Evolutionary conservation across 345 rosid species (phyloP), one percentile per base, ranked within the genome.

Genomic region (Eutrema yunnanense): DNA sequence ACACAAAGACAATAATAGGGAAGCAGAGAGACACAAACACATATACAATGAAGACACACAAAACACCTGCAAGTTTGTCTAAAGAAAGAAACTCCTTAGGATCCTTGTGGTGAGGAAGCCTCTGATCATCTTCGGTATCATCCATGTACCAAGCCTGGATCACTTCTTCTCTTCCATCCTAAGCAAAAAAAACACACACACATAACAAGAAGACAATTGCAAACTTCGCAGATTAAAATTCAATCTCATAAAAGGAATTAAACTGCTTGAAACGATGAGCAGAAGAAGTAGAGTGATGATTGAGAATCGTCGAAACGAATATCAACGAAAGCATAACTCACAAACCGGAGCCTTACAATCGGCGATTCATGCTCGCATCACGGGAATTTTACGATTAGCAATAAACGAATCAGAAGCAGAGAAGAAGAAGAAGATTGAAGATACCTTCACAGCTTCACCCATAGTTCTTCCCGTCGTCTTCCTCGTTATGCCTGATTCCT

Each of bases 121-220:
- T 86, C 83, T 91, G 98, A 62, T 91, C 97, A 52, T 88, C 93
- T 38, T 87, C 54, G 56, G 88, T 89, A 69, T 86, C 90, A 81
- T 89, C 91, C 98, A 91, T 89, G 78, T 91, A 91, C 96, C 98
- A 91, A 69, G 95, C 97, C 66, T 94, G 87, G 52, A 94, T 47
- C 58, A 91, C 96, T 69, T 91, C 97, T 76, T 86, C 95, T 59
- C 86, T 86, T 10, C 64, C 51, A 40, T 73, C 70, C 73, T 62
- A 43, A 5, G 2, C 13, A 70, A 42, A 32, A 9, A 16, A 59
- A 19, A 19, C 22, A 19, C 22, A 19, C 19, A 74, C 41, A 61
- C 42, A 48, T 1, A 48, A 8, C 5, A 30, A 14, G 26, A 50
- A n/a, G 1, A 22, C 26, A 22, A 22, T 42, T 13, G 34, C 38